Evolutionary conservation across 805 yeast genomes (phyloP).

Genomic region (Metschnikowia lachancei): DNA sequence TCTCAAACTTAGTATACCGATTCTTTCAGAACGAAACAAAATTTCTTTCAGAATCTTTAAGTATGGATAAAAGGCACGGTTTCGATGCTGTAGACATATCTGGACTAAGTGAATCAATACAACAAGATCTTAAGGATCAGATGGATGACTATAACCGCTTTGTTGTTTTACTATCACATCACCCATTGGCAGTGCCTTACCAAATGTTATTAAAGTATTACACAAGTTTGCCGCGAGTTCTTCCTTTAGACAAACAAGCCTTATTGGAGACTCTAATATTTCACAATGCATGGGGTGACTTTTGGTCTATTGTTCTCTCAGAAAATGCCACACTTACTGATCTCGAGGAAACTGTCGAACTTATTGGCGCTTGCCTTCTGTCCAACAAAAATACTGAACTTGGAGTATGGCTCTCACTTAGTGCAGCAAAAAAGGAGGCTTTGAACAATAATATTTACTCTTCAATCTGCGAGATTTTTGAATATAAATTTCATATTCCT

Average conservation of each 20-base stretch:
- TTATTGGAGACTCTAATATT: constrained; percentile 30
- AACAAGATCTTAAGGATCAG: constrained; percentile 21
- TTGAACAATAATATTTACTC: constrained; percentile 15
- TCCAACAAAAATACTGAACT: constrained; percentile 22
- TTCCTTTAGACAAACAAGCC: constrained; percentile 21
- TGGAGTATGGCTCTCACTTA: constrained; percentile 28
- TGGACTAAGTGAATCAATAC: constrained; percentile 5
- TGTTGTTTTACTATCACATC: constrained; percentile 28
- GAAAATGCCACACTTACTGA: constrained; percentile 32
- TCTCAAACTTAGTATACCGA: constrained; percentile 1
- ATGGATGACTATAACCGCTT: constrained; percentile 33
- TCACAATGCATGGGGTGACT: constrained; percentile 29
- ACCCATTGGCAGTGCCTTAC: constrained; percentile 33
- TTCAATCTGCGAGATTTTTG: constrained; percentile 22
- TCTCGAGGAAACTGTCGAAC: constrained; percentile 36
- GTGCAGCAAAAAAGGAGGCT: constrained; percentile 19
- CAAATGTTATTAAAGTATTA: constrained; percentile 23
- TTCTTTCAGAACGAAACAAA: constrained; percentile 14
- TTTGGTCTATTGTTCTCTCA: constrained; percentile 31
- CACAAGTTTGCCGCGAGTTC: constrained; percentile 16
- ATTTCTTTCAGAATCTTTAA: constrained; percentile 10
- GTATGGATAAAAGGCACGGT: constrained; percentile 4
- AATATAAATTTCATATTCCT: constrained; percentile 15
- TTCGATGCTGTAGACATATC: constrained; percentile 1
- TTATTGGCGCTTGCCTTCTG: constrained; percentile 21